phyloP scores from a whole-genome alignment of 371 early-diverging fungal genomes.

The Coemansia sp. region DNA sequence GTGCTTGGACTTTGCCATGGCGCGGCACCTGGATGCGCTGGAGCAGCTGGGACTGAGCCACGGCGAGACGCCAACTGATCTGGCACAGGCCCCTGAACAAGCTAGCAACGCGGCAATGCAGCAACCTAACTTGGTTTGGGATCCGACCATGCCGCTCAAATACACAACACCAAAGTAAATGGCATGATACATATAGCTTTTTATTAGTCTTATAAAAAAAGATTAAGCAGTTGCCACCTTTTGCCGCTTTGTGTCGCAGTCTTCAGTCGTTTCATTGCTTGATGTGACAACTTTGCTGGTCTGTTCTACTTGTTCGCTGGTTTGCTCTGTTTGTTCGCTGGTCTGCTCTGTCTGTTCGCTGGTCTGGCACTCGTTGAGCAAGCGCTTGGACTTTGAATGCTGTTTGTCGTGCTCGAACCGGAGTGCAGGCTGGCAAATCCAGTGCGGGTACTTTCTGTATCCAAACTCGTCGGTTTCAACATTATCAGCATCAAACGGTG shows the following conservation, averaged over 20 bases:
- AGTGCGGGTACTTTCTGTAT: conserved; percentile 49
- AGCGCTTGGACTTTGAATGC: conserved; percentile 41
- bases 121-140: conserved; percentile 34
- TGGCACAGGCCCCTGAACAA: conserved; percentile 20
- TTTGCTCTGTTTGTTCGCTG: background rate
- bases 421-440: conserved; percentile 54
- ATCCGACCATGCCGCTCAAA: conserved; percentile 44
- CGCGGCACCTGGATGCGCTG: conserved; percentile 68
- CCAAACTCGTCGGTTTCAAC: conserved; percentile 43
- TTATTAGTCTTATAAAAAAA: background rate
- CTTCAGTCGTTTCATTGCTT: background rate
- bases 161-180: conserved; percentile 24
- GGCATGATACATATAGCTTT: background rate
- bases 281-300: background rate
- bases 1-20: conserved; percentile 67
- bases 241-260: conserved; percentile 18
- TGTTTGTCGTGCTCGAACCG: conserved; percentile 51
- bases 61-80: conserved; percentile 18
- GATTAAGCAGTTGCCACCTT: conserved; percentile 3
- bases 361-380: conserved; percentile 37
- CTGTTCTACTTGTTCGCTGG: background rate
- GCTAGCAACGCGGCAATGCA: background rate
- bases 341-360: background rate
- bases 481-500: conserved; percentile 29
- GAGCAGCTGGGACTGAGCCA: conserved; percentile 51